These are phyloP conservation scores for Conoideocrella luteorostrata DNA, from an alignment of 2,329 filamentous ascomycete species.

Conservation along the genomic window DNA sequence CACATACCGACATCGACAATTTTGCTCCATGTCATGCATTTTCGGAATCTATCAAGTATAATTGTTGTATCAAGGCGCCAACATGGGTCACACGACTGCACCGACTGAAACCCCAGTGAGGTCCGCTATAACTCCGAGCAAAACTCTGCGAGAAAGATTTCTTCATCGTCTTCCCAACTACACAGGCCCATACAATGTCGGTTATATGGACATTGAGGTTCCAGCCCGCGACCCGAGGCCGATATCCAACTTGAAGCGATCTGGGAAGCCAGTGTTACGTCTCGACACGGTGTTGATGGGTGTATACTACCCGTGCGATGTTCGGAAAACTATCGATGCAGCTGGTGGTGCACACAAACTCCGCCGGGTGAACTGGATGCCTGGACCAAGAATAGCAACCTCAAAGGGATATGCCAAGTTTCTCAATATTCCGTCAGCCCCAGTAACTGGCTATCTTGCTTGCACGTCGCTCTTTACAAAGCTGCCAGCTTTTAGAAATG, in stretches of 20 bases:
- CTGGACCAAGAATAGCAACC: constrained; percentile 47
- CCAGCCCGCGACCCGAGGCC: constrained; percentile 38
- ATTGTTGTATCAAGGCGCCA: not conserved
- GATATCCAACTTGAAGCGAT: constrained; percentile 34
- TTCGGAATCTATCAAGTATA: not conserved
- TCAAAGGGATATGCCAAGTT: constrained; percentile 59
- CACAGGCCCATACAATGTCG: constrained; percentile 60
- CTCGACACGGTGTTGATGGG: constrained; percentile 55
- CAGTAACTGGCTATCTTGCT: constrained; percentile 47
- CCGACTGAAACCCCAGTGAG: constrained; percentile 5
- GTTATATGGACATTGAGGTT: constrained; percentile 61
- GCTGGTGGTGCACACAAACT: constrained; percentile 31
- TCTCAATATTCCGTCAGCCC: constrained; percentile 41
- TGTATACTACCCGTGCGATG: constrained; percentile 57
- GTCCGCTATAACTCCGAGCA: constrained; percentile 21
- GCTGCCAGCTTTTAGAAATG: constrained; percentile 57
- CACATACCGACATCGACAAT: too few species aligned
- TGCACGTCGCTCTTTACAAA: constrained; percentile 58
- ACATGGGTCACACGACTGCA: constrained; percentile 4
- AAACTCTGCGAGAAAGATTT: constrained; percentile 30
- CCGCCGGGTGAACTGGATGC: constrained; percentile 55
- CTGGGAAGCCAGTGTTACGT: constrained; percentile 32
- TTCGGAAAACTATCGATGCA: constrained; percentile 19
- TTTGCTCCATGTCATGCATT: not conserved
- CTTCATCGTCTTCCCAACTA: constrained; percentile 51